Evolutionary conservation across 2,329 filamentous ascomycete species (phyloP).

Genomic region (Aureobasidium namibiae): DNA sequence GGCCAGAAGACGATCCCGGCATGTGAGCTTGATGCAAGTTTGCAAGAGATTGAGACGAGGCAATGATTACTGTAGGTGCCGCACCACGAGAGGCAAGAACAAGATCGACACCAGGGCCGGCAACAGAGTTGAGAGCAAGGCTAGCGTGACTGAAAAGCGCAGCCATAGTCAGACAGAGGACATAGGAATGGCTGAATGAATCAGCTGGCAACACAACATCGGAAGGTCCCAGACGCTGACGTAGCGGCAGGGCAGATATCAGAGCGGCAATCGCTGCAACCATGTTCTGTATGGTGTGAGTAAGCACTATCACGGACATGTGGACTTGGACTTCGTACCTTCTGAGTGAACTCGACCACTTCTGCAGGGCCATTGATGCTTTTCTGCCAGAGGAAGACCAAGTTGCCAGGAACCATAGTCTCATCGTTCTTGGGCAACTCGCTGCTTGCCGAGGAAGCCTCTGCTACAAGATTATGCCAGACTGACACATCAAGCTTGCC

Average conservation of each 20-base stretch:
- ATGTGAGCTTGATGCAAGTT: conserved; percentile 57
- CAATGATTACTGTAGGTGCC: conserved; percentile 73
- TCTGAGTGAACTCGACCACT: conserved; percentile 72
- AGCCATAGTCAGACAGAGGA: conserved; percentile 69
- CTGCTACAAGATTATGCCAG: conserved; percentile 78
- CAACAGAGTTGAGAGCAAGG: conserved; percentile 80
- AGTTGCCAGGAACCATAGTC: conserved; percentile 38
- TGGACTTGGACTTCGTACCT: conserved; percentile 31
- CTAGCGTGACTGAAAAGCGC: conserved; percentile 80
- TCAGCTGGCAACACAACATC: conserved; percentile 84
- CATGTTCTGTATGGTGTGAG: conserved; percentile 51
- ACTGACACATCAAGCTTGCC: conserved; percentile 73
- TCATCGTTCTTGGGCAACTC: conserved; percentile 58
- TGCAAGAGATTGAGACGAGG: conserved; percentile 64
- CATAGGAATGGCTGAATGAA: conserved; percentile 69
- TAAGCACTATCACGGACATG: conserved; percentile 10
- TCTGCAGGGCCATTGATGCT: conserved; percentile 44
- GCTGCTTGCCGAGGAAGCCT: conserved; percentile 43
- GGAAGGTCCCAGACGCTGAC: conserved; percentile 61
- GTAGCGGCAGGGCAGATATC: conserved; percentile 64
- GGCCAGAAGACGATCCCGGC: conserved; percentile 44
- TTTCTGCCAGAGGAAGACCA: conserved; percentile 60
- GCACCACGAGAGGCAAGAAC: conserved; percentile 63
- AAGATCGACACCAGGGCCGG: conserved; percentile 64
- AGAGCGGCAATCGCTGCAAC: conserved; percentile 77